Evolutionary conservation across 1,139 yeast genomes (phyloP).

Genomic region (Zygosaccharomyces sapae): DNA sequence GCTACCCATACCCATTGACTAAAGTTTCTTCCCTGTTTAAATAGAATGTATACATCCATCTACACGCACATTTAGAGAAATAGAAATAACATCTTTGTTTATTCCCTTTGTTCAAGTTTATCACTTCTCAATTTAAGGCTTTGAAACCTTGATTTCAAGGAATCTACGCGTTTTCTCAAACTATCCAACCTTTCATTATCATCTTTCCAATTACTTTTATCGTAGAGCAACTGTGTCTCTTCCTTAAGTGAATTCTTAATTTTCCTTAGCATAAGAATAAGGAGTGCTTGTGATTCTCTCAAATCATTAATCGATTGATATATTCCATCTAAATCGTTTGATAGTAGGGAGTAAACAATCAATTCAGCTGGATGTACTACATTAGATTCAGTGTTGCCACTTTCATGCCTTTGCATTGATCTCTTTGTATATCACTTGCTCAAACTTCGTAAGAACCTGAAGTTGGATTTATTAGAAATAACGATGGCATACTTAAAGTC

Average conservation of each 20-base stretch:
- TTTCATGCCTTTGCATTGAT: constrained; percentile 4
- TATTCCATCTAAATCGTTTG: constrained; percentile 32
- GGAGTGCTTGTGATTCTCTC: constrained; percentile 34
- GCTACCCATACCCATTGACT: constrained; percentile 53
- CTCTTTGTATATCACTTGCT: background rate
- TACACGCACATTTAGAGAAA: background rate
- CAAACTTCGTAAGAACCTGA: background rate
- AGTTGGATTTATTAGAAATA: background rate
- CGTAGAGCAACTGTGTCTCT: constrained; percentile 24
- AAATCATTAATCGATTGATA: constrained; percentile 33
- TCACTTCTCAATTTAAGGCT: constrained; percentile 11
- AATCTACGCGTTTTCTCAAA: constrained; percentile 16
- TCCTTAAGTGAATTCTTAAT: constrained; percentile 23
- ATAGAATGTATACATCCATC: background rate
- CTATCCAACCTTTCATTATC: constrained; percentile 9
- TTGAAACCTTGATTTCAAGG: constrained; percentile 13
- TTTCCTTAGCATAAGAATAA: constrained; percentile 26
- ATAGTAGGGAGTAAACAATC: constrained; percentile 31
- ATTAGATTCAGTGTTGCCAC: constrained; percentile 4
- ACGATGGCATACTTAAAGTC: background rate
- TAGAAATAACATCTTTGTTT: background rate
- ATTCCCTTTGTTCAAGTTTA: constrained; percentile 6
- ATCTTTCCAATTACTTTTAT: constrained; percentile 6
- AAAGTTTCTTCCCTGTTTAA: constrained; percentile 29
- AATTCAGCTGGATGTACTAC: constrained; percentile 34